Base-by-base conservation (phyloP, 495 filamentous ascomycete genomes). In the Cercophora scortea region DNA sequence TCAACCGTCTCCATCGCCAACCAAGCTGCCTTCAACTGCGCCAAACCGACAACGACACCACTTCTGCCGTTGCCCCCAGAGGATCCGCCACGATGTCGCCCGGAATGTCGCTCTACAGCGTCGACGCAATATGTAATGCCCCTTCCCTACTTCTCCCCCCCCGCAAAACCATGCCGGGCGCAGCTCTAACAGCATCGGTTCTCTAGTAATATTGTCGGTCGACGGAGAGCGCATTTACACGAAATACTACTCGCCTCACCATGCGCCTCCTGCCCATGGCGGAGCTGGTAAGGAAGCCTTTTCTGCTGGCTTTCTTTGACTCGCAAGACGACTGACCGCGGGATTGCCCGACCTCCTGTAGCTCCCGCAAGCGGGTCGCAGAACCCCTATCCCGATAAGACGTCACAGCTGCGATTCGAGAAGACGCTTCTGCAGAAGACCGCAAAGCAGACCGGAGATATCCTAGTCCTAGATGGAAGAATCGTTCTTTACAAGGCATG, bases 351-450 rank as follows among this genome's bases (percentile, higher is more conserved):
- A 25, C 25, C 25, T 25, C 25, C 33, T 12, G 42, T 18, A 57
- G 43, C 53, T 58, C 61, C 64, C 32, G 34, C 45, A 19, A 52
- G 51, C 38, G 52, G 59, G 35, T 61, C 71, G 42, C 61, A 56
- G 54, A 88, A 88, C 64, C 89, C 94, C 41, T 97, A 96, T 72
- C 83, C 90, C 17, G 88, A 88, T 39, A 66, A 94, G 36, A 95
- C 95, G 68, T 84, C 92, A 53, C 93, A 98, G 69, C 93, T 89
- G 61, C 79, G 87, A 6, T 98, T 98, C 65, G 93, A 98, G 70
- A 96, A 96, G 74, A 93, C 90, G 12, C 79, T 98, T 19, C 72
- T 96, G 42, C 89, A 93, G 54, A 98, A 98, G 79, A 98, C 93
- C 13, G 89, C 88, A 58, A 98, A 98, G 76, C 88, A 91, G 62